Evolutionary conservation across 768 basidiomycete genomes (phyloP), one percentile per base, ranked within the genome.

Genomic region (Cyathus striatus): DNA sequence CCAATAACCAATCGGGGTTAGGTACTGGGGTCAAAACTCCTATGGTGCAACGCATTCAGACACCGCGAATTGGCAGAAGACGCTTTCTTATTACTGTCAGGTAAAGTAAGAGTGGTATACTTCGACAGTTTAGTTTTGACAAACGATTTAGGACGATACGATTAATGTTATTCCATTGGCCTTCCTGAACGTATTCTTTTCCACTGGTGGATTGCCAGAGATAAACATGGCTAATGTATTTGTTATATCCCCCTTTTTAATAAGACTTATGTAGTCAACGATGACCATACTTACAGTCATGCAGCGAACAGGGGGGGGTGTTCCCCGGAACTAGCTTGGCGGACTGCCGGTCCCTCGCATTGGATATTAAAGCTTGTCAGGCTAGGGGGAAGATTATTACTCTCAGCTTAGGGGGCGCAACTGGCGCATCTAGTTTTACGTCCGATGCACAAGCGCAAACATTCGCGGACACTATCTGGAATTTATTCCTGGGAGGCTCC

Each of bases 401-500:
- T 1, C 61, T 75, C 33, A 72, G 69, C 42, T 55, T 76, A 22
- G 77, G 78, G 25, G 77, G 77, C 32, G 77, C 76, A 5, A 74
- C 70, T 2, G 78, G 79, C 6, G 66, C 70, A 5, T 73, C 66
- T 5, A 60, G 61, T 22, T 83, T 84, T 53, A 51, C 62, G 21
- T 74, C 70, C 21, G 77, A 78, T 40, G 52, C 69, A 0, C 70
- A 79, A 52, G 81, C 74, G 1, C 42, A 61, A 27, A 53, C 60
- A 5, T 84, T 81, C 50, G 81, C 78, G 0, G 64, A 76, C 37
- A 74, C 72, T 1, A 68, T 85, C 33, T 86, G 83, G 83, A 69
- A 81, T 56, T 49, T 78, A n/a, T 83, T 85, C 65, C 66, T 86
- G 16, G 83, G 79, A 6, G 83, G 83, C 14, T 67, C 65, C 1